Percentiles rank a stretch among this genome's conserved stretches.
Conservation (phyloP, 1,284 basidiomycete species). For the Butyriboletus appendiculatus region DNA sequence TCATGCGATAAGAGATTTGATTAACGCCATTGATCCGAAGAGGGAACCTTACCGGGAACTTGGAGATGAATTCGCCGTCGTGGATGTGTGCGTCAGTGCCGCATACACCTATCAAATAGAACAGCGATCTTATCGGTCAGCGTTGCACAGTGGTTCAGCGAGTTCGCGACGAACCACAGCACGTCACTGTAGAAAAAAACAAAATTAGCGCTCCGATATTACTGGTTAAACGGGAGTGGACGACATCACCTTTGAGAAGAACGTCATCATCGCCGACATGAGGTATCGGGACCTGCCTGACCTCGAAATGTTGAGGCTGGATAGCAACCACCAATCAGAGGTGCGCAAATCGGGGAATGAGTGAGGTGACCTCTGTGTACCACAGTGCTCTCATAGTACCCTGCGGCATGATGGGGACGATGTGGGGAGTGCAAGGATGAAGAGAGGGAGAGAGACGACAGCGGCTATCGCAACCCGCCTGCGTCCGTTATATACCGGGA, state of each 20-base stretch:
- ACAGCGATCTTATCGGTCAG: slow-evolving; percentile 1
- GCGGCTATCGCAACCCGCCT: slow-evolving; percentile 1
- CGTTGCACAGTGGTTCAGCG: not conserved
- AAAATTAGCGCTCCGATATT: slow-evolving; percentile 5
- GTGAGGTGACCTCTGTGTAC: slow-evolving; percentile 30
- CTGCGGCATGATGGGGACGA: slow-evolving; percentile 27
- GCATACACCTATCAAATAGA: slow-evolving; percentile 53
- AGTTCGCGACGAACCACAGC: slow-evolving; percentile 43
- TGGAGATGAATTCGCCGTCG: slow-evolving; percentile 76
- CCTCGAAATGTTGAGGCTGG: slow-evolving; percentile 47
- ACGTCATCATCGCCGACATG: slow-evolving; percentile 56
- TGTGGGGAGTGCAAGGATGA: not conserved
- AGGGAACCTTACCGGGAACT: slow-evolving; percentile 59
- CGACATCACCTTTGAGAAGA: slow-evolving; percentile 53
- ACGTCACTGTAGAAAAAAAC: slow-evolving; percentile 38
- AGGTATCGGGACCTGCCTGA: slow-evolving; percentile 59
- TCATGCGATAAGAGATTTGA: slow-evolving; percentile 13
- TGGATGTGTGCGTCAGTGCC: slow-evolving; percentile 80
- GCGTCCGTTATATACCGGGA: slow-evolving; percentile 25
- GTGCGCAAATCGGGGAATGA: not conserved
- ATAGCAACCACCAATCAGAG: slow-evolving; percentile 16
- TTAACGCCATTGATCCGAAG: slow-evolving; percentile 9
- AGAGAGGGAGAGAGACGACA: slow-evolving; percentile 6
- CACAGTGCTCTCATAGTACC: slow-evolving; percentile 37
- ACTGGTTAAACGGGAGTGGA: not conserved